Evolutionary conservation across 2,329 filamentous ascomycete species (phyloP).

Genomic region (Aciculosporium take): DNA sequence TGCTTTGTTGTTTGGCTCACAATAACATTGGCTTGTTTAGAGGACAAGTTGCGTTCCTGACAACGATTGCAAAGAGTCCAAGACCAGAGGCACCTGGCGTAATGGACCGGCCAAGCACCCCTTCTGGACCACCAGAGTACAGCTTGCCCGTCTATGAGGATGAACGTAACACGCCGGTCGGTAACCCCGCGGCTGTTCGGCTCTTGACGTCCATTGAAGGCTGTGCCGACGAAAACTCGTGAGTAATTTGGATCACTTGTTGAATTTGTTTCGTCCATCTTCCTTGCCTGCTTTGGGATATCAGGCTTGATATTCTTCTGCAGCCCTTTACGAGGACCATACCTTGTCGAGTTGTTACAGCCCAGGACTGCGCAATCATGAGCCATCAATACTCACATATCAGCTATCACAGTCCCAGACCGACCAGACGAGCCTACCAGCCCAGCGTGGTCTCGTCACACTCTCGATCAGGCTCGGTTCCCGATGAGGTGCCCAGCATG

Average conservation of each 20-base stretch:
- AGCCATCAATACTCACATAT: constrained; percentile 24
- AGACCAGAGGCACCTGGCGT: neutral
- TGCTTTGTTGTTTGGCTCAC: neutral
- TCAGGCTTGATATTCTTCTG: neutral
- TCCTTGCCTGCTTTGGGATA: neutral
- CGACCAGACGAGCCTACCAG: constrained; percentile 33
- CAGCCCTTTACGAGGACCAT: neutral
- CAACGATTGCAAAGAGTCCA: neutral
- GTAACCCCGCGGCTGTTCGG: constrained; percentile 40
- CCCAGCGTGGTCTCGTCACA: constrained; percentile 35
- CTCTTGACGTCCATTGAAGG: constrained; percentile 51
- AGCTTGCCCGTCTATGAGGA: constrained; percentile 42
- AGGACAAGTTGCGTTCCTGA: constrained; percentile 18
- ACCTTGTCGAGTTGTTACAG: constrained; percentile 19
- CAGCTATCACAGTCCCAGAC: constrained; percentile 25
- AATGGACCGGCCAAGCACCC: constrained; percentile 38
- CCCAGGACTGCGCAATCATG: neutral
- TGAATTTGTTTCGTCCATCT: neutral
- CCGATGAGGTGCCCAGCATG: constrained; percentile 43
- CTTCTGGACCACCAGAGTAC: constrained; percentile 42
- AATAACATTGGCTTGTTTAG: too few relatives aligned
- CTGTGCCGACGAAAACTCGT: constrained; percentile 35
- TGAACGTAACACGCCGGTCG: constrained; percentile 33
- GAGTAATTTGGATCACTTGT: constrained; percentile 29
- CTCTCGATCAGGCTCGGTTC: constrained; percentile 33